Evolutionary conservation across 2,329 filamentous ascomycete genomes (phyloP).

Genomic region (Xylariaceae sp.): DNA sequence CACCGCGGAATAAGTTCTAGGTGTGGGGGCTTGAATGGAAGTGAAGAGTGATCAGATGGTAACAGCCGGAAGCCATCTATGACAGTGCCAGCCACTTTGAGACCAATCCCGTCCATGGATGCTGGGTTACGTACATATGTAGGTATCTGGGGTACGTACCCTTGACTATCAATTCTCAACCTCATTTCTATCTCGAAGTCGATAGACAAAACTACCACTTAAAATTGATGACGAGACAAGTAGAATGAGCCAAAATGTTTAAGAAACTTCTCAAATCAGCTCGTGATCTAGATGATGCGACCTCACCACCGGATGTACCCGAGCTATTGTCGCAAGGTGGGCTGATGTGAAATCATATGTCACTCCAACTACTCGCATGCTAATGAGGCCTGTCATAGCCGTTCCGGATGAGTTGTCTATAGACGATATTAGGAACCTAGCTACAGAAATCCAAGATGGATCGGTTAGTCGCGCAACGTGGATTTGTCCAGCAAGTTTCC

Average conservation of each 20-base stretch:
- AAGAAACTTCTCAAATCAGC: slow-evolving; percentile 23
- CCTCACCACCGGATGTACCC: slow-evolving; percentile 13
- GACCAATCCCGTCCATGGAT: no score
- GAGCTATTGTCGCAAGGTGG: slow-evolving; percentile 22
- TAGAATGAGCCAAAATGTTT: slow-evolving; percentile 19
- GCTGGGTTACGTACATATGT: no score
- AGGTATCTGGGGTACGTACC: slow-evolving; percentile 1
- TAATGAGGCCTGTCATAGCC: slow-evolving; percentile 18
- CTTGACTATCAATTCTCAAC: no score
- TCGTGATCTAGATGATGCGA: slow-evolving; percentile 4
- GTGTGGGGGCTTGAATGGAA: no score
- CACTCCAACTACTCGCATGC: slow-evolving; percentile 1
- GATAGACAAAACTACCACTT: background rate
- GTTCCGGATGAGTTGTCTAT: slow-evolving; percentile 18
- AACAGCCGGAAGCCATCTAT: background rate
- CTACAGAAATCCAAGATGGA: slow-evolving; percentile 7
- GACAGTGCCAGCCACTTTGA: background rate
- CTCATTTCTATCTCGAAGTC: no score
- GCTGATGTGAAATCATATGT: background rate
- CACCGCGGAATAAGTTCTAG: no score
- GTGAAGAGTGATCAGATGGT: background rate
- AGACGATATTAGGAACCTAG: slow-evolving; percentile 12
- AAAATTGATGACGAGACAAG: background rate
- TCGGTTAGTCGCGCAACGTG: slow-evolving; percentile 14
- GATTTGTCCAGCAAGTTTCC: background rate